Evolutionary conservation across 768 basidiomycete genomes (phyloP).

Genomic region (Termitomyces sp.): DNA sequence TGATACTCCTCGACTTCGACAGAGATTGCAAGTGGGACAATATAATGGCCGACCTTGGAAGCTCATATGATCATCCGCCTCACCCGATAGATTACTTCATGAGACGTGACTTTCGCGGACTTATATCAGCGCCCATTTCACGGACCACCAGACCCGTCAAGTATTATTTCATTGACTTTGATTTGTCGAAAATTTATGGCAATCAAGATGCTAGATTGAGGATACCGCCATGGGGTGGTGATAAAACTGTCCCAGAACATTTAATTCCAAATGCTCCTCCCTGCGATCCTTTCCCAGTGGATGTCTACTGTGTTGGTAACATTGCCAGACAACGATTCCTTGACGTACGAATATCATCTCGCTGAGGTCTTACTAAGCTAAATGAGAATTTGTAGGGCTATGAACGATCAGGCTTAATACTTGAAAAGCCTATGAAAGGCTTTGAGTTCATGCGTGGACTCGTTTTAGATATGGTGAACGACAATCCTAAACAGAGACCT

Average conservation of each 20-base stretch:
- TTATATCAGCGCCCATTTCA: slow-evolving; percentile 1
- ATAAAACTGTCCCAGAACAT: slow-evolving; percentile 26
- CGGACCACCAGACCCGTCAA: slow-evolving; percentile 20
- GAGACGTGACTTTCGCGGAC: slow-evolving; percentile 18
- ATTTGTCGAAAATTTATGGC: slow-evolving; percentile 17
- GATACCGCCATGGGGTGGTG: slow-evolving; percentile 28
- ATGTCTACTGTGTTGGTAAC: slow-evolving; percentile 36
- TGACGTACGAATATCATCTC: slow-evolving; percentile 3
- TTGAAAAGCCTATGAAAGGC: slow-evolving; percentile 12
- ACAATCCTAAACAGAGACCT: slow-evolving; percentile 32
- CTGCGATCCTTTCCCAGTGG: slow-evolving; percentile 32
- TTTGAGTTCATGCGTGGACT: slow-evolving; percentile 31
- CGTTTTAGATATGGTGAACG: slow-evolving; percentile 33
- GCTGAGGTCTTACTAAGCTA: background rate
- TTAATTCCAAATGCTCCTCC: slow-evolving; percentile 18
- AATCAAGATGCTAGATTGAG: slow-evolving; percentile 25
- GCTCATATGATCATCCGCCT: slow-evolving; percentile 19
- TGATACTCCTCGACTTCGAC: background rate
- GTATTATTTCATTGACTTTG: too few relatives aligned
- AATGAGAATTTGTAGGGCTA: background rate
- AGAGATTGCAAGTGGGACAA: slow-evolving; percentile 25
- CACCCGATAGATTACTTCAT: slow-evolving; percentile 19
- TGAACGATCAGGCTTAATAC: background rate
- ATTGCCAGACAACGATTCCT: slow-evolving; percentile 19
- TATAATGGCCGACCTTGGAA: slow-evolving; percentile 26